These are phyloP conservation scores for Torulaspora quercuum DNA, from an alignment of 805 yeast species.

Conservation along the genomic window DNA sequence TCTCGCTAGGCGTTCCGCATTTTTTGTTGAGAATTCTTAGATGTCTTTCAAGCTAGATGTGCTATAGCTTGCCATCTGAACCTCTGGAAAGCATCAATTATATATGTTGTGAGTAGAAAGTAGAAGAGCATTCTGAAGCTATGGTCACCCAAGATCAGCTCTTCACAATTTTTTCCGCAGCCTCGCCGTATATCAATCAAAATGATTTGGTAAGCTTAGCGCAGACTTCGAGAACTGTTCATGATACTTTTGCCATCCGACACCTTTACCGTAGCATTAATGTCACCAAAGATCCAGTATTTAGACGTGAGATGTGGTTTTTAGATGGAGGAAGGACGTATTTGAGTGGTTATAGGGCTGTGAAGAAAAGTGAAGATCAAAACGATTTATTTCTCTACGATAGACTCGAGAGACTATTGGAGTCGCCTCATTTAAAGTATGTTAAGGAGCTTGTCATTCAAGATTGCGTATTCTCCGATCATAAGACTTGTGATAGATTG, in stretches of 20 bases:
- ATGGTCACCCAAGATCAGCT: slow-evolving; percentile 13
- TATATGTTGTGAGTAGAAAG: no score
- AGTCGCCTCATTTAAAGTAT: slow-evolving; percentile 34
- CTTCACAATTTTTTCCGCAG: slow-evolving; percentile 8
- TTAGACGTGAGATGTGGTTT: slow-evolving; percentile 33
- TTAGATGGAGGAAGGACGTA: slow-evolving; percentile 39
- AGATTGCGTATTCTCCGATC: slow-evolving; percentile 32
- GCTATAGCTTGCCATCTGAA: no score
- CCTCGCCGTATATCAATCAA: slow-evolving; percentile 39
- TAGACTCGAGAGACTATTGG: slow-evolving; percentile 42
- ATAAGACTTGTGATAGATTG: slow-evolving; percentile 18
- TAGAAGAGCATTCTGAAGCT: no score
- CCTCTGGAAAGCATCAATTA: no score
- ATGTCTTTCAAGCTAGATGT: no score
- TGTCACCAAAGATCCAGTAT: slow-evolving; percentile 37
- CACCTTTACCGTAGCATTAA: slow-evolving; percentile 40
- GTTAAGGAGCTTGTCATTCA: slow-evolving; percentile 39
- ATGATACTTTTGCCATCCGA: slow-evolving; percentile 34
- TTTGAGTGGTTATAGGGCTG: slow-evolving; percentile 38
- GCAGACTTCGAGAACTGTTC: slow-evolving; percentile 30
- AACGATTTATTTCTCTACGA: slow-evolving; percentile 39
- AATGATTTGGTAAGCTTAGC: slow-evolving; percentile 38
- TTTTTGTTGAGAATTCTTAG: slow-evolving; percentile 4
- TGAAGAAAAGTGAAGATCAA: slow-evolving; percentile 36
- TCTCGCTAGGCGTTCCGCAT: no score